phyloP scores from a whole-genome alignment of 441 rosid genomes.

The Adansonia madagascariensis region DNA sequence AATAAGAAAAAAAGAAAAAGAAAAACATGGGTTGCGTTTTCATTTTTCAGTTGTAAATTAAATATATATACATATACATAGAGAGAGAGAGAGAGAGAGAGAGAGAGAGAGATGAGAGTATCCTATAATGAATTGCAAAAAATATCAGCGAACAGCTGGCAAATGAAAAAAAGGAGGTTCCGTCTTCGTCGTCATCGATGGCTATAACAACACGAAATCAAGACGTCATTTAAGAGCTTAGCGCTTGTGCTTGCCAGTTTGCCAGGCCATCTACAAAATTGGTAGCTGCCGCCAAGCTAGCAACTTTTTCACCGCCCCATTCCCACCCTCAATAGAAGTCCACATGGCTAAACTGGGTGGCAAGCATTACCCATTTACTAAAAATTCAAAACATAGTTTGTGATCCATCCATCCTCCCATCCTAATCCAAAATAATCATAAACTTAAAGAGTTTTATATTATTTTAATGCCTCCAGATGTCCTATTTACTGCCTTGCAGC shows the following conservation, averaged over 20 bases:
- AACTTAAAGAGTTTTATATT: too few species aligned
- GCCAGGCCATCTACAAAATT: not conserved
- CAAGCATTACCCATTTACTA: too few species aligned
- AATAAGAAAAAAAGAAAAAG: too few species aligned
- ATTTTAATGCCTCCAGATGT: not conserved
- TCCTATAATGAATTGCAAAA: not conserved
- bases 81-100: too few species aligned
- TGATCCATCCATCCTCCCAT: not conserved
- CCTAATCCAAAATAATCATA: too few species aligned
- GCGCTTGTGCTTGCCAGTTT: not conserved
- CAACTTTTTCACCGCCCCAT: too few species aligned
- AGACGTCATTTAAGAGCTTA: not conserved
- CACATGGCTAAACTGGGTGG: not conserved
- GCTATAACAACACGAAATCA: not conserved
- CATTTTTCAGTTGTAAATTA: not conserved
- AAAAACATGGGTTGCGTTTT: not conserved
- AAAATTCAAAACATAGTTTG: not conserved
- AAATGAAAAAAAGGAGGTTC: not conserved
- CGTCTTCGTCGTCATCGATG: not conserved
- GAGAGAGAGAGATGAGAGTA: too few species aligned
- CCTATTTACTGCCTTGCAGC: not conserved
- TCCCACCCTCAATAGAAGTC: too few species aligned
- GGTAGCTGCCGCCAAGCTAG: too few species aligned
- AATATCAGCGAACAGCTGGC: not conserved
- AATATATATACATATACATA: too few species aligned